Evolutionary conservation across 2,329 filamentous ascomycete species (phyloP).

Genomic region (Botrytis fabae): DNA sequence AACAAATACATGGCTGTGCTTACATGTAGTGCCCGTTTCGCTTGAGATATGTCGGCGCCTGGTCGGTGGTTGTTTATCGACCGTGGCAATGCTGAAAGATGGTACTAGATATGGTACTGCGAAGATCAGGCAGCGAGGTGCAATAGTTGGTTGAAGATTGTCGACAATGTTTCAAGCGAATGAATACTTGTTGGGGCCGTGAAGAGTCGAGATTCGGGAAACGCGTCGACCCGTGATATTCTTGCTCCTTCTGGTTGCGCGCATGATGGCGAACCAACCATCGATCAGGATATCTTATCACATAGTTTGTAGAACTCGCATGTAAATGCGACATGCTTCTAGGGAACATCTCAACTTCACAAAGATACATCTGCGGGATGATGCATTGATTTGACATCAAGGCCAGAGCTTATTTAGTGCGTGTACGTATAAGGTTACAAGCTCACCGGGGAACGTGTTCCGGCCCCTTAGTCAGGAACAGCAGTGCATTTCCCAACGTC

Average conservation of each 20-base stretch:
- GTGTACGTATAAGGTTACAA: neutral
- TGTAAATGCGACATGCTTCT: neutral
- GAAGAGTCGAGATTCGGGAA: neutral
- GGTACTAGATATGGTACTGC: neutral
- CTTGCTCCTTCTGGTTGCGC: neutral
- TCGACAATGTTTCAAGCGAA: neutral
- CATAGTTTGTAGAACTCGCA: neutral
- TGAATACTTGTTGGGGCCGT: neutral
- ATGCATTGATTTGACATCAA: neutral
- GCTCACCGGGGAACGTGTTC: neutral
- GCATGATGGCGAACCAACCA: neutral
- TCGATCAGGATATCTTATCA: no score
- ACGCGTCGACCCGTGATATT: slow-evolving; percentile 5
- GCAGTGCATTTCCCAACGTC: neutral
- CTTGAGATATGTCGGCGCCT: neutral
- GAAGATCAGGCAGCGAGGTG: neutral
- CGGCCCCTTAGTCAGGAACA: neutral
- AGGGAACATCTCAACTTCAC: neutral
- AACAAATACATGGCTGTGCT: neutral
- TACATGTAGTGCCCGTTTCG: neutral
- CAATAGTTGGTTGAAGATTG: neutral
- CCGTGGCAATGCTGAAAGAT: neutral
- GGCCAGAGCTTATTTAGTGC: neutral
- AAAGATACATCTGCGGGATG: neutral
- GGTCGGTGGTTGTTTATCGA: neutral